Evolutionary conservation across 2,329 filamentous ascomycete species (phyloP).

Genomic region (Chaetomiaceae sp.): DNA sequence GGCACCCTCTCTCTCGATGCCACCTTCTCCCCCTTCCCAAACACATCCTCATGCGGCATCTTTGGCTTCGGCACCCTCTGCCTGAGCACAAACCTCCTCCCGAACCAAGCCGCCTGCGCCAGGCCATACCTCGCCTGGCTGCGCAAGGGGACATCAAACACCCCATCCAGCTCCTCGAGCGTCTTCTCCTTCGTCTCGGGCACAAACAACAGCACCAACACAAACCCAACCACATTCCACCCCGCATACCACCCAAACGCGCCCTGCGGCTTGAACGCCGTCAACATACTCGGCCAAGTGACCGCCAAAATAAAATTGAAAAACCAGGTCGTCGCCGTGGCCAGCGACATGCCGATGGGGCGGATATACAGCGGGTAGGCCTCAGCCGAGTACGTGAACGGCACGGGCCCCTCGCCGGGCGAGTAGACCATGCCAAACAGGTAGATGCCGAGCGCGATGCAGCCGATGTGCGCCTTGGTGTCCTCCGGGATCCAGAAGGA

Average conservation of each 20-base stretch:
- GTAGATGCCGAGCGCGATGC: slow-evolving; percentile 44
- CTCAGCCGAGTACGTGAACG: slow-evolving; percentile 62
- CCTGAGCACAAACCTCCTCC: slow-evolving; percentile 10
- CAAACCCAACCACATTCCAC: slow-evolving; percentile 43
- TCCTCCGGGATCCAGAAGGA: slow-evolving; percentile 39
- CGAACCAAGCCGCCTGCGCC: slow-evolving; percentile 15
- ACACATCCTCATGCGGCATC: slow-evolving; percentile 8
- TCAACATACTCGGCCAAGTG: slow-evolving; percentile 42
- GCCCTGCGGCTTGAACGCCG: slow-evolving; percentile 40
- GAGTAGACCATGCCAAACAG: slow-evolving; percentile 47
- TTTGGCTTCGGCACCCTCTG: slow-evolving; percentile 10
- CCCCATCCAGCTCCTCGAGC: slow-evolving; percentile 34
- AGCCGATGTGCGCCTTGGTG: slow-evolving; percentile 35
- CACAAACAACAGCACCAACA: slow-evolving; percentile 34
- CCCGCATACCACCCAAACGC: slow-evolving; percentile 45
- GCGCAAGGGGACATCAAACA: slow-evolving; percentile 29
- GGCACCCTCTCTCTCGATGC: too few species aligned
- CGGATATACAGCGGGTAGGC: slow-evolving; percentile 60
- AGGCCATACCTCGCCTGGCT: slow-evolving; percentile 20
- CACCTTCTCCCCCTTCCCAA: slow-evolving; percentile 9
- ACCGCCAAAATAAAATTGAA: slow-evolving; percentile 38
- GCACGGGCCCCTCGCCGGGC: slow-evolving; percentile 56
- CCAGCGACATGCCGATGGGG: slow-evolving; percentile 54
- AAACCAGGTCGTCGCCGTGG: slow-evolving; percentile 47
- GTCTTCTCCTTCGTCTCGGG: slow-evolving; percentile 37